Percentiles rank a stretch among this genome's conserved stretches.
phyloP scores from a whole-genome alignment of 441 rosid species.

The Sinapis alba region DNA sequence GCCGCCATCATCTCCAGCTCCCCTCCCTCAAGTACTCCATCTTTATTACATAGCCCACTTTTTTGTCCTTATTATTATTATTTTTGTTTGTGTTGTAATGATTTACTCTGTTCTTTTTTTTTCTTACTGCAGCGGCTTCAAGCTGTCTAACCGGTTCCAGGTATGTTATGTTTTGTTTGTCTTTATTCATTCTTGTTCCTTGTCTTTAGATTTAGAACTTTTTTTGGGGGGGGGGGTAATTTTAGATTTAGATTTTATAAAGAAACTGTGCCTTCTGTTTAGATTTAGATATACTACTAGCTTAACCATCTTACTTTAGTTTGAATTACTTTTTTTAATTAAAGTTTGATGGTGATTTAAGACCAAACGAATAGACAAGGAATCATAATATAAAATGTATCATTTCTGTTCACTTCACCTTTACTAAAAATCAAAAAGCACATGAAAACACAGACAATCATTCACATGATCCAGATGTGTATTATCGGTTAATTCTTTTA shows the following conservation, averaged over 20 bases:
- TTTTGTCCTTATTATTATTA: not conserved
- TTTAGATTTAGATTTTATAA: not conserved
- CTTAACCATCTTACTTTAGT: slow-evolving; percentile 1
- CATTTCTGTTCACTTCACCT: slow-evolving; percentile 18
- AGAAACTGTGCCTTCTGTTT: not conserved
- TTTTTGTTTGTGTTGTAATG: not conserved
- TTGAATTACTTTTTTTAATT: not conserved
- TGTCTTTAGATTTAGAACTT: too few species aligned
- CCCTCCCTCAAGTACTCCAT: slow-evolving; percentile 52
- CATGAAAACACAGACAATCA: slow-evolving; percentile 2
- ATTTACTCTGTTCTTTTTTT: not conserved
- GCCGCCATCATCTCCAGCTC: slow-evolving; percentile 47
- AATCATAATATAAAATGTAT: slow-evolving; percentile 17
- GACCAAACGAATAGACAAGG: slow-evolving; percentile 16
- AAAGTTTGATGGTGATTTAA: too few species aligned
- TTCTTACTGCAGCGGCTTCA: slow-evolving; percentile 25
- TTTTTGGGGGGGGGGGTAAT: too few species aligned
- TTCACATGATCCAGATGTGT: slow-evolving; percentile 35
- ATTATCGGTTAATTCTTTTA: not conserved
- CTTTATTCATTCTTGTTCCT: slow-evolving; percentile 10
- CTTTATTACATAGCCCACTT: not conserved
- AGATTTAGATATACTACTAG: slow-evolving; percentile 14
- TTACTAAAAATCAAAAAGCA: not conserved
- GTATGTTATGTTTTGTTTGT: slow-evolving; percentile 22
- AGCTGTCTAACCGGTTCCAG: slow-evolving; percentile 41